Evolutionary conservation across 441 rosid genomes (phyloP).

Genomic region (Brassica hybrid): DNA sequence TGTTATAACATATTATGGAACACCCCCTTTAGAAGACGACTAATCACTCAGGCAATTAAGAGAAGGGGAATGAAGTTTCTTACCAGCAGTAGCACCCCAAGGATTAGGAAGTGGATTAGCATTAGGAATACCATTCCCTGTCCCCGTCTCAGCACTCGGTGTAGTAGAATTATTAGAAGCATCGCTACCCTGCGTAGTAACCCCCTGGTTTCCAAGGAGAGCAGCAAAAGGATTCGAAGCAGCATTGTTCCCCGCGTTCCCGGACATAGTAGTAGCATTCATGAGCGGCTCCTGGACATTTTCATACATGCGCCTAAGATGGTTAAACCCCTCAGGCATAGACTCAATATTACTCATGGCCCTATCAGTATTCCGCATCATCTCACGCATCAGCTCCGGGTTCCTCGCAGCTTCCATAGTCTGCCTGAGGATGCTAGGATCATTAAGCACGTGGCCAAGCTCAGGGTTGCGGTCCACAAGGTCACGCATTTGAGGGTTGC

Average conservation of each 20-base stretch:
- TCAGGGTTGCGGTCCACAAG: conserved; percentile 73
- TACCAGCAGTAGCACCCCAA: conserved; percentile 63
- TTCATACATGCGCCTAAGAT: conserved; percentile 76
- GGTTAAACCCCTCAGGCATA: conserved; percentile 70
- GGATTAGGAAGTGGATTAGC: too few relatives aligned
- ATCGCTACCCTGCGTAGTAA: conserved; percentile 49
- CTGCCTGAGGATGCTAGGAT: conserved; percentile 65
- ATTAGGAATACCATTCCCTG: conserved; percentile 57
- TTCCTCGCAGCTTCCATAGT: conserved; percentile 70
- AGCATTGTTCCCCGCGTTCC: conserved; percentile 50
- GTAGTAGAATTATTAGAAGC: conserved; percentile 51
- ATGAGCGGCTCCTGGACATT: conserved; percentile 69
- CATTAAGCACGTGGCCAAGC: conserved; percentile 68
- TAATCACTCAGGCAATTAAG: not conserved
- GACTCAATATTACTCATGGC: too few relatives aligned
- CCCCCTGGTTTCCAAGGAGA: conserved; percentile 65
- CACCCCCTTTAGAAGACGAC: conserved; percentile 2
- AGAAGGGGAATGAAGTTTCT: conserved; percentile 28
- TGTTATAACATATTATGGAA: not conserved
- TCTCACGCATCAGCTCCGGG: conserved; percentile 77
- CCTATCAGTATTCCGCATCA: conserved; percentile 70
- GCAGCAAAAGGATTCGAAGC: conserved; percentile 67
- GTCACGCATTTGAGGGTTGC: conserved; percentile 76
- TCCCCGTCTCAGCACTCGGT: conserved; percentile 49
- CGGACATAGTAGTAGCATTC: conserved; percentile 65